phyloP scores from a whole-genome alignment of 225 moss, liverwort and hornwort species.

The Bryoerythrophyllum caledonicum region DNA sequence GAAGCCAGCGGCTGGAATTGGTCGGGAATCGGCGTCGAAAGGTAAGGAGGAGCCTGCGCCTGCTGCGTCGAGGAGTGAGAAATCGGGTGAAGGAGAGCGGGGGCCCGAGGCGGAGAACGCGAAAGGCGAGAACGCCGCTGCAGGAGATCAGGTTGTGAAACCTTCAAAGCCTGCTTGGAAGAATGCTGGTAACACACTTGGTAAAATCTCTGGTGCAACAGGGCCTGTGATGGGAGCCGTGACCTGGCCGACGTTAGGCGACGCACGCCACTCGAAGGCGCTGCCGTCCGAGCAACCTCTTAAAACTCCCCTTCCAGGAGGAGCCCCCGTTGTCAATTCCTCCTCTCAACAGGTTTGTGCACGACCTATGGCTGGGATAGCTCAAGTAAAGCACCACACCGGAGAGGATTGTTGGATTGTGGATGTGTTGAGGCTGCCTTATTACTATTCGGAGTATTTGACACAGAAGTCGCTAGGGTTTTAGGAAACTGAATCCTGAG shows the following conservation, averaged over 20 bases:
- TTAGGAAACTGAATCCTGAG: slow-evolving; percentile 14
- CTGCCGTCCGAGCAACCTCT: slow-evolving; percentile 45
- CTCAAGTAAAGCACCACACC: neutral
- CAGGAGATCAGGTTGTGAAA: slow-evolving; percentile 50
- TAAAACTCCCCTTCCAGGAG: slow-evolving; percentile 34
- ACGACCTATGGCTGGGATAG: slow-evolving; percentile 17
- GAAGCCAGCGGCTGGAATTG: slow-evolving; percentile 22
- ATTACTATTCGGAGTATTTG: slow-evolving; percentile 8
- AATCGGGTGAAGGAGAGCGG: slow-evolving; percentile 31
- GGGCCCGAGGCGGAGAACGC: slow-evolving; percentile 39
- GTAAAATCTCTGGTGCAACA: slow-evolving; percentile 51
- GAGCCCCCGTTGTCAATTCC: slow-evolving; percentile 41
- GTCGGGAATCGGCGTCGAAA: slow-evolving; percentile 32
- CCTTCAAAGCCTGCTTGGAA: slow-evolving; percentile 91
- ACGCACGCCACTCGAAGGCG: slow-evolving; percentile 70
- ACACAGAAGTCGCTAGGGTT: slow-evolving; percentile 27
- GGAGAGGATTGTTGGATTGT: slow-evolving; percentile 17
- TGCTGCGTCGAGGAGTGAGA: slow-evolving; percentile 43
- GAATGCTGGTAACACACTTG: slow-evolving; percentile 54
- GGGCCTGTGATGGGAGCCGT: slow-evolving; percentile 95
- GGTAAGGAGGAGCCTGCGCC: slow-evolving; percentile 45
- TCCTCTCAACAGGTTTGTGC: slow-evolving; percentile 74
- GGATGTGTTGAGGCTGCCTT: slow-evolving; percentile 18
- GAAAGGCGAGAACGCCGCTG: slow-evolving; percentile 38
- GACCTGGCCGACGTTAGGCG: slow-evolving; percentile 92